These are phyloP conservation scores for Hypholoma sublateritium DNA, from an alignment of 768 basidiomycete genomes.

Conservation along the genomic window DNA sequence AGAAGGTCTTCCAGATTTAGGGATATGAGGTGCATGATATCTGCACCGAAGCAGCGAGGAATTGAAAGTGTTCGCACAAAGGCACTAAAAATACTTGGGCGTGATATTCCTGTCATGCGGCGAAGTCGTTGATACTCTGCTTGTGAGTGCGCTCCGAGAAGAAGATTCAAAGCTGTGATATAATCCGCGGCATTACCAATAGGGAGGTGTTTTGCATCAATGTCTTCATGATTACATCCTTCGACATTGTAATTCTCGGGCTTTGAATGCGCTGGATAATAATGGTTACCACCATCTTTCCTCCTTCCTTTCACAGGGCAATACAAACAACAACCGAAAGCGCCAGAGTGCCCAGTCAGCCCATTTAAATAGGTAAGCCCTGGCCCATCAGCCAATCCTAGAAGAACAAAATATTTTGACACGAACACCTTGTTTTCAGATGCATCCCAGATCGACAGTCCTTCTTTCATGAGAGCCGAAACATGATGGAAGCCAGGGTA, in stretches of 20 bases:
- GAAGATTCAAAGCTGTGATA: slow-evolving; percentile 2
- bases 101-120: slow-evolving; percentile 29
- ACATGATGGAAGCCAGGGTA: slow-evolving; percentile 33
- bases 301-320: slow-evolving; percentile 23
- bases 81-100: slow-evolving; percentile 33
- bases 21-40: slow-evolving; percentile 38
- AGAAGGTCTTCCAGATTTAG: slow-evolving; percentile 37
- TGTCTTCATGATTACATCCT: slow-evolving; percentile 21
- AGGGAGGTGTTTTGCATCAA: slow-evolving; percentile 3
- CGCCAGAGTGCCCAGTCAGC: slow-evolving; percentile 1
- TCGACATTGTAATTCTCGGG: slow-evolving; percentile 26
- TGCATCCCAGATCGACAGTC: slow-evolving; percentile 29
- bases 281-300: slow-evolving; percentile 22
- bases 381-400: no score
- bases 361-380: slow-evolving; percentile 1
- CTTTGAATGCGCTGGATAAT: slow-evolving; percentile 30
- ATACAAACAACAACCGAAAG: slow-evolving; percentile 12
- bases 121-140: slow-evolving; percentile 18
- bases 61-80: slow-evolving; percentile 26
- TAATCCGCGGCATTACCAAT: slow-evolving; percentile 13
- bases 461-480: slow-evolving; percentile 14
- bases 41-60: slow-evolving; percentile 30
- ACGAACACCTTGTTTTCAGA: slow-evolving; percentile 7
- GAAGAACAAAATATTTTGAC: slow-evolving; percentile 2
- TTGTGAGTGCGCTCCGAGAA: slow-evolving; percentile 15